Conservation (phyloP, 2,329 filamentous ascomycete species). For the Pezicula carpinea region DNA sequence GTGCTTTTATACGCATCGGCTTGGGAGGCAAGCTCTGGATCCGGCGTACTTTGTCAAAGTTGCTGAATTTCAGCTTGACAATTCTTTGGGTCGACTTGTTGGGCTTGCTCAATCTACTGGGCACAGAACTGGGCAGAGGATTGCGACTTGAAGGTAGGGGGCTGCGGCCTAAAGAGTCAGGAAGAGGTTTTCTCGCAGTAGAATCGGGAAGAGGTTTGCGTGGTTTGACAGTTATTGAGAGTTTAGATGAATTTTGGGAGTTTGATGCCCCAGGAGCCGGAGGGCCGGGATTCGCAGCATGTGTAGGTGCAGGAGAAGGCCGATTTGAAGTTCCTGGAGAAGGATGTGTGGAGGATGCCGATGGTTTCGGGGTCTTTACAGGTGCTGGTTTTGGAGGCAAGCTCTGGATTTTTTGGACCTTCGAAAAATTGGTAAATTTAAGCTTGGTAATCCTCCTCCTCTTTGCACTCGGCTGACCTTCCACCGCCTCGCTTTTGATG, state of each 20-base stretch:
- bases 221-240: constrained; percentile 4
- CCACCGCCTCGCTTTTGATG: constrained; percentile 4
- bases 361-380: constrained; percentile 6
- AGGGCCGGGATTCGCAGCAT: constrained; percentile 5
- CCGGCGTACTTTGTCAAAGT: background rate
- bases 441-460: constrained; percentile 16
- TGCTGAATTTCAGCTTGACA: constrained; percentile 11
- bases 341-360: constrained; percentile 9
- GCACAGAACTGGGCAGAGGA: constrained; percentile 1
- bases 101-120: background rate
- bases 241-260: constrained; percentile 7
- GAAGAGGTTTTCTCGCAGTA: constrained; percentile 10
- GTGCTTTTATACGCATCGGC: background rate
- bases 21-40: background rate
- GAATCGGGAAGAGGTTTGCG: constrained; percentile 15
- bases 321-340: constrained; percentile 14
- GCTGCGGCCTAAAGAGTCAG: constrained; percentile 4
- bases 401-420: constrained; percentile 15
- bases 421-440: constrained; percentile 6
- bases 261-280: constrained; percentile 8
- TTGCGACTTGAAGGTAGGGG: constrained; percentile 3
- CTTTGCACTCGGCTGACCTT: constrained; percentile 4
- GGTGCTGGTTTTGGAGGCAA: constrained; percentile 14
- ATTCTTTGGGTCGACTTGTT: background rate
- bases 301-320: constrained; percentile 11